Base-by-base conservation (phyloP, 495 filamentous ascomycete genomes). In the Aspergillus kassunensis region DNA sequence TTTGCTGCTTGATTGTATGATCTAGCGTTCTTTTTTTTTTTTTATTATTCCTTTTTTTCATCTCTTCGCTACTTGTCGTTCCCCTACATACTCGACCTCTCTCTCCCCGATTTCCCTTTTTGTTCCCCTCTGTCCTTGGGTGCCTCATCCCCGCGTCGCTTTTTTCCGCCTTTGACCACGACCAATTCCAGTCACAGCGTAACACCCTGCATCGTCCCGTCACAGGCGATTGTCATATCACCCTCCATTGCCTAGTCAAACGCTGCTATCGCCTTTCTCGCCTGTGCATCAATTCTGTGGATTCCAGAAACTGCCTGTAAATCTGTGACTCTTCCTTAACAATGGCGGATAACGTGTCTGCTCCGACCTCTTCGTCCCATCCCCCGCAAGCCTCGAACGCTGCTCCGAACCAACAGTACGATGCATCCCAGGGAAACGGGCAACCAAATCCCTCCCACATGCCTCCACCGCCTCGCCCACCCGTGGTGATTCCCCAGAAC, bases 401-500 rank as follows among this genome's bases (percentile, higher is more conserved):
- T 63, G 85, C 85, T 39, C 82, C 85, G 46, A 85, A 83, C 52
- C 87, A 87, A 66, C 80, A 79, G 65, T 84, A 80, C 63, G 84
- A 89, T 67, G 82, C 79, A 57, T 71, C 77, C 47, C 81, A 83
- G 63, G 73, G 68, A 50, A 81, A 82, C 62, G 84, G 84, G 59
- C 81, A 85, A 55, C 59, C 65, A 37, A 78, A 79, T 60, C 71
- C 75, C 12, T 72, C 84, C 49, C 93, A 97, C 70, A 92, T 97
- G 90, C 89, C 91, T 36, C 93, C 92, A 8, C 92, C 91, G 33
- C 88, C 91, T 49, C 84, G 96, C 16, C 85, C 93, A 51, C 87
- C 87, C 12, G 84, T 91, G 56, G 82, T 89, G 59, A 98, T 96
- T 61, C 91, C 92, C 40, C 93, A 96, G 70, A 97, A 97, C 67